A percentile compares a stretch with the other conserved stretches of the same genome.
Conservation (phyloP, 176 grass and related monocot species). For the Dactylis glomerata region DNA sequence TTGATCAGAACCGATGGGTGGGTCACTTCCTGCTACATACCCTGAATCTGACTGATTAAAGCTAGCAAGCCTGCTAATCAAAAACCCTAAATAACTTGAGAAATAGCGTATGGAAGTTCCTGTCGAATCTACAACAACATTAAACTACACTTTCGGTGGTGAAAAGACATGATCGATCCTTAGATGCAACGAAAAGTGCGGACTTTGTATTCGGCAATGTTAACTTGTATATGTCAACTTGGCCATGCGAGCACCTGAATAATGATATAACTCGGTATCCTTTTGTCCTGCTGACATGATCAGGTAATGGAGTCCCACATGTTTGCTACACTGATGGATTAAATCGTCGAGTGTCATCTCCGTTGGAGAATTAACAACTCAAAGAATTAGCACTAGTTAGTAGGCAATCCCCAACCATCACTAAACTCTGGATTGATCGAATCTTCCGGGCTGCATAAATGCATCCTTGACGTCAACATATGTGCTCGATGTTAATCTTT, state of each 20-base stretch:
- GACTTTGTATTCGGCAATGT: not conserved
- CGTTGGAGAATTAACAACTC: constrained; percentile 38
- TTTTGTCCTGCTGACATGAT: constrained; percentile 26
- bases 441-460: not conserved
- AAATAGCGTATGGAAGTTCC: not conserved
- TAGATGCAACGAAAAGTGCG: constrained; percentile 38
- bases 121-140: constrained; percentile 27
- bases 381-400: constrained; percentile 51
- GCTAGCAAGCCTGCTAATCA: not conserved
- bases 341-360: constrained; percentile 35
- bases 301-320: constrained; percentile 49
- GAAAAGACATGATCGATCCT: constrained; percentile 21
- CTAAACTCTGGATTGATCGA: not conserved
- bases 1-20: not conserved
- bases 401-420: constrained; percentile 44
- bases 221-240: constrained; percentile 23
- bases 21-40: not conserved
- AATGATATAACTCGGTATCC: constrained; percentile 49
- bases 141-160: constrained; percentile 31
- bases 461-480: not conserved
- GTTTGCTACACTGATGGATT: constrained; percentile 21
- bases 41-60: constrained; percentile 2
- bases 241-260: constrained; percentile 48
- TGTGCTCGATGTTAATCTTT: no score
- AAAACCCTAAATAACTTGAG: not conserved